phyloP scores from a whole-genome alignment of 257 asterid genomes.

The Linaria vulgaris region DNA sequence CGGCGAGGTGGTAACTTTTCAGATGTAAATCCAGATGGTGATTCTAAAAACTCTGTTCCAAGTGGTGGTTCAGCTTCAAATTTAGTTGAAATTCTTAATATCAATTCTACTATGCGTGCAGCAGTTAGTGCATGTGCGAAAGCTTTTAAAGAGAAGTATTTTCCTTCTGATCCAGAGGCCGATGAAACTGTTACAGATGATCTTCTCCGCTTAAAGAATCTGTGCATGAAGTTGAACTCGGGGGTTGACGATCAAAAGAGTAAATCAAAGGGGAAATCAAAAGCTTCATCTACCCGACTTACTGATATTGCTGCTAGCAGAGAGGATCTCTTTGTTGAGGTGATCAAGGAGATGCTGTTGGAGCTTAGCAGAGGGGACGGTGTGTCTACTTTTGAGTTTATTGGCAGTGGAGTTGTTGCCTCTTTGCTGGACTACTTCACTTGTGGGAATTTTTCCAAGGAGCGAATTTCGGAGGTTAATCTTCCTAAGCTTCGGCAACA shows the following conservation, averaged over 20 bases:
- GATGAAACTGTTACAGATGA: conserved; percentile 76
- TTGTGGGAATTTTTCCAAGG: conserved; percentile 84
- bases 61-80: conserved; percentile 48
- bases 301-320: conserved; percentile 52
- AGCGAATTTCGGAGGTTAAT: conserved; percentile 64
- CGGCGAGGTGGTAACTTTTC: conserved; percentile 64
- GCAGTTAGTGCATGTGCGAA: conserved; percentile 81
- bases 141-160: conserved; percentile 79
- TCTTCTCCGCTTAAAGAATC: conserved; percentile 79
- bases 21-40: conserved; percentile 58
- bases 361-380: conserved; percentile 92
- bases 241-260: conserved; percentile 60
- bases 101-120: conserved; percentile 56
- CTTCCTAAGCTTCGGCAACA: conserved; percentile 72
- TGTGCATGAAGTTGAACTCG: conserved; percentile 66
- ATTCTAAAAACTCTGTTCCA: conserved; percentile 44
- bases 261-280: conserved; percentile 81
- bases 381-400: conserved; percentile 91
- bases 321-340: conserved; percentile 68
- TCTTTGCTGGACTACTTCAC: conserved; percentile 83
- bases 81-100: conserved; percentile 53
- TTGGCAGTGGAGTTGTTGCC: conserved; percentile 86
- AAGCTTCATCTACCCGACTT: conserved; percentile 50
- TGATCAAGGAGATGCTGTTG: conserved; percentile 66
- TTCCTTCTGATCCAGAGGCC: conserved; percentile 69